These are phyloP conservation scores for Chlorella sp. DNA, from an alignment of 139 green algal species.

Conservation along the genomic window DNA sequence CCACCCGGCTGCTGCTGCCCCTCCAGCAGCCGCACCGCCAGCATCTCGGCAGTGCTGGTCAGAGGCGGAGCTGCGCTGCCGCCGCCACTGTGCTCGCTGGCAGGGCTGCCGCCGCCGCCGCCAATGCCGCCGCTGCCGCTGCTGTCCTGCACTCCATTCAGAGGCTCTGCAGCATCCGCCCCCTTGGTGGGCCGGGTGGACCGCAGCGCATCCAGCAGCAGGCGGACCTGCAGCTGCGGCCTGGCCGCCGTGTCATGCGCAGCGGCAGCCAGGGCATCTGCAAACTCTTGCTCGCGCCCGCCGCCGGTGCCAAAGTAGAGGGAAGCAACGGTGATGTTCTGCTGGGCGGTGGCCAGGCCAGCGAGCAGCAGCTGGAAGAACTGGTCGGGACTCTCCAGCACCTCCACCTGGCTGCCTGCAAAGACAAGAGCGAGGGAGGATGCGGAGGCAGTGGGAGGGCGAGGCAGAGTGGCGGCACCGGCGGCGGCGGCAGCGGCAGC, in stretches of 20 bases:
- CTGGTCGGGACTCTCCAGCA: constrained; percentile 5
- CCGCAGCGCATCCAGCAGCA: constrained; percentile 45
- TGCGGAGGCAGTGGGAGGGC: neutral
- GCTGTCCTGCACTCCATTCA: too few relatives aligned
- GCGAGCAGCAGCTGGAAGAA: constrained; percentile 11
- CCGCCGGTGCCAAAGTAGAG: constrained; percentile 42
- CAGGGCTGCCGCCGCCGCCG: neutral
- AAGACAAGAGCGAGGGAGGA: neutral
- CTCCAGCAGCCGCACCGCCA: constrained; percentile 25
- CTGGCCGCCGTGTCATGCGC: neutral
- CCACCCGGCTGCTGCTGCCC: neutral
- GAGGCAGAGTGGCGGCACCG: neutral
- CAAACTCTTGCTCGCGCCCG: constrained; percentile 35
- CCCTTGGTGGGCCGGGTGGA: constrained; percentile 27
- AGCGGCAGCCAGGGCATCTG: constrained; percentile 23
- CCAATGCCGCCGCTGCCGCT: neutral
- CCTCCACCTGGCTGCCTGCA: neutral
- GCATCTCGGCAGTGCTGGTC: constrained; percentile 42
- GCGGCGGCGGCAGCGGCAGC: neutral
- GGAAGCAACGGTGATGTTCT: constrained; percentile 31
- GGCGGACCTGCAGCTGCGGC: constrained; percentile 9
- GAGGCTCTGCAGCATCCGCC: neutral
- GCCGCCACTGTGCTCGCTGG: neutral
- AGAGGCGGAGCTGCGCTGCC: neutral
- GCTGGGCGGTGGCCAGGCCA: constrained; percentile 15